phyloP scores from a whole-genome alignment of 1,139 yeast genomes.

The Tardiomyces blankii region DNA sequence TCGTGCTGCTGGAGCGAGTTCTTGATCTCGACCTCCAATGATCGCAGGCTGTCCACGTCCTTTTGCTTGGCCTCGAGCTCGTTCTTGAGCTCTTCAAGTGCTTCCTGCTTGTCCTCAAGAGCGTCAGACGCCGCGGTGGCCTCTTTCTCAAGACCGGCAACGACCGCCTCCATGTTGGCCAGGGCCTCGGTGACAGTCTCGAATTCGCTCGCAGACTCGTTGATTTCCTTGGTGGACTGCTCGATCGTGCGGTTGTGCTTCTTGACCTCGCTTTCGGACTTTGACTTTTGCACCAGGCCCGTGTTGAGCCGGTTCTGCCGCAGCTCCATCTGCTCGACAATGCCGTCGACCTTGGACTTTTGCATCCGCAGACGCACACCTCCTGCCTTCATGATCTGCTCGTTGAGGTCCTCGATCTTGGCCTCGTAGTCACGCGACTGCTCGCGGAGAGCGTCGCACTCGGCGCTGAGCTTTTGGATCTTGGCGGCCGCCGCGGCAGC shows the following conservation, averaged over 20 bases:
- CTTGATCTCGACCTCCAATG: conserved; percentile 58
- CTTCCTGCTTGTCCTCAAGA: conserved; percentile 25
- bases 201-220: conserved; percentile 24
- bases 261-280: conserved; percentile 54
- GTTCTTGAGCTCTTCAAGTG: conserved; percentile 31
- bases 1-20: conserved; percentile 53
- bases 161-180: conserved; percentile 15
- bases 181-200: conserved; percentile 29
- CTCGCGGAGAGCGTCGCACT: conserved; percentile 35
- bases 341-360: conserved; percentile 70
- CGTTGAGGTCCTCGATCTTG: conserved; percentile 52
- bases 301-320: conserved; percentile 33
- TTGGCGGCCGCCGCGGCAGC: conserved; percentile 18
- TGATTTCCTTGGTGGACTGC: conserved; percentile 28
- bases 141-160: conserved; percentile 23
- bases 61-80: conserved; percentile 41
- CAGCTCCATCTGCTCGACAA: conserved; percentile 50
- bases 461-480: conserved; percentile 28
- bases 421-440: conserved; percentile 50
- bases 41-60: conserved; percentile 49
- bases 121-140: conserved; percentile 22
- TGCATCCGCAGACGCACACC: conserved; percentile 79
- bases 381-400: conserved; percentile 80
- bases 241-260: conserved; percentile 40
- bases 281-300: conserved; percentile 42